A percentile compares a stretch with the other conserved stretches of the same genome.
Evolutionary conservation across 495 filamentous ascomycete genomes (phyloP).

Genomic region (Xylaria sp.): DNA sequence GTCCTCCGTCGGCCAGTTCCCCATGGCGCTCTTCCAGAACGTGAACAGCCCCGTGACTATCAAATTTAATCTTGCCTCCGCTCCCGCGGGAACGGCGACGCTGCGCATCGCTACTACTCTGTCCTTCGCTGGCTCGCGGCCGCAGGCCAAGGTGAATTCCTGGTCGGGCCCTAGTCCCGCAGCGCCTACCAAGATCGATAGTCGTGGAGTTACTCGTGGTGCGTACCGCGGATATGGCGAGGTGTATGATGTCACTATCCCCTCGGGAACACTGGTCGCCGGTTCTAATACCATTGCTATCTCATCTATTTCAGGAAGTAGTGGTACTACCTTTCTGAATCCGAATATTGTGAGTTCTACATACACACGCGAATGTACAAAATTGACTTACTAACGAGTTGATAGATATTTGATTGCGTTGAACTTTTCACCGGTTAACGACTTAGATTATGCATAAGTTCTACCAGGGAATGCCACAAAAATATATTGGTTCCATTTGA

Average conservation of each 20-base stretch:
- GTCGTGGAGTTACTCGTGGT: constrained; percentile 68
- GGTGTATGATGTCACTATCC: constrained; percentile 64
- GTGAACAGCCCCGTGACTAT: constrained; percentile 70
- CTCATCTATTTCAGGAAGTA: constrained; percentile 63
- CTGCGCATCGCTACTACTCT: constrained; percentile 70
- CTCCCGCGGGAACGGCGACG: constrained; percentile 57
- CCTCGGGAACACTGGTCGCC: constrained; percentile 60
- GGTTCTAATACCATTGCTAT: constrained; percentile 71
- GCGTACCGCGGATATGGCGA: constrained; percentile 69
- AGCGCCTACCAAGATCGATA: constrained; percentile 68
- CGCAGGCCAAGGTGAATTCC: constrained; percentile 57
- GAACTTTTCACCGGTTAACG: constrained; percentile 51
- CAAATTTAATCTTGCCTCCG: constrained; percentile 61
- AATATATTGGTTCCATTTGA: not conserved
- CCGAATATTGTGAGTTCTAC: constrained; percentile 66
- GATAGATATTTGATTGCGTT: constrained; percentile 63
- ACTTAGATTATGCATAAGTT: not conserved
- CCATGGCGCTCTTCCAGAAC: constrained; percentile 70
- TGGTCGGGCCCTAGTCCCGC: constrained; percentile 55
- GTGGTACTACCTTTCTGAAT: constrained; percentile 58
- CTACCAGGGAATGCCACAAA: not conserved
- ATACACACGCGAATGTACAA: too few relatives aligned
- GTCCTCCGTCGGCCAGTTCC: constrained; percentile 59
- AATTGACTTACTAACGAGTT: not conserved
- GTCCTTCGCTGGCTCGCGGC: constrained; percentile 63